phyloP scores from a whole-genome alignment of 352 stramenopile species.

The Pythium guiyangense region DNA sequence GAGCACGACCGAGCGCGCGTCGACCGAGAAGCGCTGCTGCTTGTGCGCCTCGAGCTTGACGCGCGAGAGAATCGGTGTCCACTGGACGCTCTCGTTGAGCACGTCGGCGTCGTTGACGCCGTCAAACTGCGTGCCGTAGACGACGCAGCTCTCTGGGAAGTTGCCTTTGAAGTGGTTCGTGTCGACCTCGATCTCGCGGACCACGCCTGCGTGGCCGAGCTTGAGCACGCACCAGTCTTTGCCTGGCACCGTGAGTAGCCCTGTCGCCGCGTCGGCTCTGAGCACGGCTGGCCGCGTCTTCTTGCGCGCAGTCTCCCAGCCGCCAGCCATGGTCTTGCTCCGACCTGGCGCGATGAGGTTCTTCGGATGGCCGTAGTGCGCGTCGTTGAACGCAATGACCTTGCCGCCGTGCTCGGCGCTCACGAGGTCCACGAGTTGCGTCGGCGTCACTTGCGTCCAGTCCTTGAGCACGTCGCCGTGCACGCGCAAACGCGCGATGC shows the following conservation, averaged over 20 bases:
- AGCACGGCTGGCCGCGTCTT: constrained; percentile 76
- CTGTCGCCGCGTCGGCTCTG: constrained; percentile 30
- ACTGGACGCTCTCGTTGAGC: constrained; percentile 45
- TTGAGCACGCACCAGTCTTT: constrained; percentile 93
- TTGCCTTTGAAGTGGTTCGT: constrained; percentile 96
- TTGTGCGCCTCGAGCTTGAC: constrained; percentile 83
- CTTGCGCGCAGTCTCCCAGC: constrained; percentile 94
- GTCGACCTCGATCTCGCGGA: constrained; percentile 83
- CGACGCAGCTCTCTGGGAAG: constrained; percentile 88
- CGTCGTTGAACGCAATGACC: constrained; percentile 90
- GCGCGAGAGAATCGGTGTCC: constrained; percentile 84
- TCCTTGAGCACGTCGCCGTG: constrained; percentile 65
- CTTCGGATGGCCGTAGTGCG: constrained; percentile 94
- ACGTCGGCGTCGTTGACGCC: constrained; percentile 29
- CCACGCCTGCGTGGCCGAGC: constrained; percentile 71
- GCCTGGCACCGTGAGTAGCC: constrained; percentile 62
- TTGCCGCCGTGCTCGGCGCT: constrained; percentile 77
- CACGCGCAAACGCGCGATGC: constrained; percentile 87
- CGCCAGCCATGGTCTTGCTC: constrained; percentile 91
- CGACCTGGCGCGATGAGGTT: constrained; percentile 86
- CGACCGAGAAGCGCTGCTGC: constrained; percentile 83
- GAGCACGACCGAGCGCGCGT: constrained; percentile 48
- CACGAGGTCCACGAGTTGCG: constrained; percentile 82
- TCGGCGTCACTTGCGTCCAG: constrained; percentile 45
- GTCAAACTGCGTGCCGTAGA: constrained; percentile 70